These are phyloP conservation scores for Metschnikowia continentalis DNA, from an alignment of 805 yeast genomes.

Conservation along the genomic window DNA sequence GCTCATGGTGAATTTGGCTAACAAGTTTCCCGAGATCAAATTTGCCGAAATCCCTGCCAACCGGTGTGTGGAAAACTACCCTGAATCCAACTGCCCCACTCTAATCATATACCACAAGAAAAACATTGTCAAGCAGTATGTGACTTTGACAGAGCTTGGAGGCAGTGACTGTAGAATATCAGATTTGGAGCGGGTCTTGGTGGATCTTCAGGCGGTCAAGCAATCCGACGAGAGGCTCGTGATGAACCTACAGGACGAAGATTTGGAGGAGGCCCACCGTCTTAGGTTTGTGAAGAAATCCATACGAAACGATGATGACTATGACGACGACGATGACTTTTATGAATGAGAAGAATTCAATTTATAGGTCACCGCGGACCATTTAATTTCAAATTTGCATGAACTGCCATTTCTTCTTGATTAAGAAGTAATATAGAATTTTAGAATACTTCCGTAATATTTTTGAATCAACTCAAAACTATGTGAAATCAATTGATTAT, in stretches of 20 bases:
- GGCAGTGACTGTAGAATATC: constrained; percentile 68
- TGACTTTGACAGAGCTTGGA: constrained; percentile 77
- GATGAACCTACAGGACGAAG: constrained; percentile 51
- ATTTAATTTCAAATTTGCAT: neutral
- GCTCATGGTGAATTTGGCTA: constrained; percentile 55
- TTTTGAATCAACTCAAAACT: too few relatives aligned
- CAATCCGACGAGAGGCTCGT: constrained; percentile 63
- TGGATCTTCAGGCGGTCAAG: constrained; percentile 61
- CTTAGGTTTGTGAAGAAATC: constrained; percentile 56
- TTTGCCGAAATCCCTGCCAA: constrained; percentile 89
- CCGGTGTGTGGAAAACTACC: constrained; percentile 90
- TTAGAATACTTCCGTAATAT: too few relatives aligned
- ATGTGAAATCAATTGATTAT: too few relatives aligned
- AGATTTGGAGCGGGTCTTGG: constrained; percentile 73
- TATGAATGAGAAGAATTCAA: constrained; percentile 3
- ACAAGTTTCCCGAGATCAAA: constrained; percentile 73
- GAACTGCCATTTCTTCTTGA: too few relatives aligned
- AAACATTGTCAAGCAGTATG: constrained; percentile 72
- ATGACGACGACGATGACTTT: constrained; percentile 24
- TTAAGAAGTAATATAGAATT: too few relatives aligned
- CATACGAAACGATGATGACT: constrained; percentile 35
- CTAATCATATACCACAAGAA: constrained; percentile 74
- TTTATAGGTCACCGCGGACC: neutral
- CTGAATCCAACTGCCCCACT: constrained; percentile 89
- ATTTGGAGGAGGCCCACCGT: constrained; percentile 49